phyloP scores from a whole-genome alignment of 2,329 filamentous ascomycete genomes.

The Colletotrichum sp. region DNA sequence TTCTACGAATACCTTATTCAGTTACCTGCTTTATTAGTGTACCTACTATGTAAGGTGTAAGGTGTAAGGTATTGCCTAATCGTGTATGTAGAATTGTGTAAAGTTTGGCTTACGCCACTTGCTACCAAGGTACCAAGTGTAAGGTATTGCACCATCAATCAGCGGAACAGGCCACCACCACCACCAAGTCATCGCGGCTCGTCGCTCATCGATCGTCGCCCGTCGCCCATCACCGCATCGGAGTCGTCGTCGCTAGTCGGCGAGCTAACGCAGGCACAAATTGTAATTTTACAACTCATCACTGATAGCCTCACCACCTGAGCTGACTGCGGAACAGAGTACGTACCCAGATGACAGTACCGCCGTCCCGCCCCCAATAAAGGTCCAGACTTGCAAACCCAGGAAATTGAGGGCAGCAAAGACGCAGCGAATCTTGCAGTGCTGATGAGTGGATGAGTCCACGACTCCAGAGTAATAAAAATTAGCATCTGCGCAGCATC shows the following conservation, averaged over 20 bases:
- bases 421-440: background rate
- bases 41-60: too few species aligned
- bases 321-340: background rate
- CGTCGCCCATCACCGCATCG: background rate
- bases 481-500: background rate
- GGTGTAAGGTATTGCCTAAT: background rate
- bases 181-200: background rate
- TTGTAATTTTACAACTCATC: background rate
- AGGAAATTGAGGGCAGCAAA: slow-evolving; percentile 2
- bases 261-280: slow-evolving; percentile 1
- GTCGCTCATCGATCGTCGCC: background rate
- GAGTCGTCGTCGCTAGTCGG: background rate
- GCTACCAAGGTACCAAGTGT: too few species aligned
- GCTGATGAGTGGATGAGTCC: background rate
- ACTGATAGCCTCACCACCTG: background rate
- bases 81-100: too few species aligned
- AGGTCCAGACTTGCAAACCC: background rate
- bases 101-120: too few species aligned
- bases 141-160: background rate
- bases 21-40: background rate
- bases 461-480: background rate
- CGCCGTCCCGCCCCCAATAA: slow-evolving; percentile 7
- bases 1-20: background rate
- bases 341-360: slow-evolving; percentile 2
- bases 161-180: background rate